Base-by-base conservation (phyloP, 352 stramenopile genomes). In the Pythium oligandrum region DNA sequence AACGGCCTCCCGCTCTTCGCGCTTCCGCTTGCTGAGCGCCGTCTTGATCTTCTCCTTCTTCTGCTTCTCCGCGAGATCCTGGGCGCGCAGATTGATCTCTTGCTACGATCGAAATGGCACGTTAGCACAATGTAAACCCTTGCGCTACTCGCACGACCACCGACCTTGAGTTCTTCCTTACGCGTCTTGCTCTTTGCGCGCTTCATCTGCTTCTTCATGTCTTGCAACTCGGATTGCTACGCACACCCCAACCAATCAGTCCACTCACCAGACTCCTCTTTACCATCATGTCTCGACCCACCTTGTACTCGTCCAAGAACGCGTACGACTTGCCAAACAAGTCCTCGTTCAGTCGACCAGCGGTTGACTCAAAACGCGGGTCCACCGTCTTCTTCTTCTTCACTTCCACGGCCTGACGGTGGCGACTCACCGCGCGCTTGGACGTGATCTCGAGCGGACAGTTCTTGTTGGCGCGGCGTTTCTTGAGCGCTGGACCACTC, bases 251-350 rank as follows among this genome's bases (percentile, higher is more conserved):
- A 26, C 17, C 17, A 26, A 26, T 26, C 17, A 26, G 17, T 26
- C 17, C 17, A 26, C 17, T 26, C 17, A 26, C 17, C 17, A 26
- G 17, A 26, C 17, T 26, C 17, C 17, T 26, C 17, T 26, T 26
- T 26, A 26, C 17, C 17, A 26, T 26, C 9, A 54, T 17, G 17
- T 17, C 37, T 34, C 7, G 11, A 10, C 49, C 9, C 11, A 83
- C 75, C 64, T 93, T 95, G 63, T 96, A 94, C 9, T 92, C 85
- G 44, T 96, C 80, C 48, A 97, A 44, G 51, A 97, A 97, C 0
- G 76, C 70, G 53, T 97, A 97, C 42, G 84, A 83, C 58, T 95
- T 96, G 45, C 62, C 53, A 59, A 94, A 95, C 33, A 96, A 62
- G 44, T 96, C 85, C 40, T 96, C 85, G 40, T 97, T 96, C 17